Base-by-base conservation (phyloP, 306 rosid genomes). In the Prinsepia uniflora region DNA sequence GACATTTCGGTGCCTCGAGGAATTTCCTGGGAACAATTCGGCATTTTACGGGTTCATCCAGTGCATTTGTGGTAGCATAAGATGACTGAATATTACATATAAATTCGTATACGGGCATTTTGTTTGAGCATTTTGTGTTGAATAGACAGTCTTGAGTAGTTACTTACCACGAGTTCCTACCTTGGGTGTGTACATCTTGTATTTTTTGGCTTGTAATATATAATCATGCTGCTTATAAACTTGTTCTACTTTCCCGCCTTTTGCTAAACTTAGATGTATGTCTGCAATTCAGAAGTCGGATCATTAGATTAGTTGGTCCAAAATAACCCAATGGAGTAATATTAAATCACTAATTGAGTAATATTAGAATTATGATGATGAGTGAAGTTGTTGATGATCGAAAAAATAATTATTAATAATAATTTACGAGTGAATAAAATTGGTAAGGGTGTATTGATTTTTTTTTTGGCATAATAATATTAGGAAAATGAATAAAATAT, bases 1-100 rank as follows among this genome's bases (percentile, higher is more conserved):
- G 73, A 43, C 98, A 93, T 76, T 90, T 93, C 49, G 97, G 98
- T n/a, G 97, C 96, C 71, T 77, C 97, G 7, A 90, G 83, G 88
- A 60, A 80, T 24, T 77, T 88, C 14, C 30, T 87, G 19, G 90
- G 97, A 54, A 81, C 98, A 0, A 79, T 90, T 63, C 74, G 56
- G 62, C 97, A 90, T 80, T 93, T 93, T 66, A 88, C 91, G 6
- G 96, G 97, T 13, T 84, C 94, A 65, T 93, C 97, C 12, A 85
- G 90, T 70, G 97, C 92, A 5, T 88, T 93, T 73, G 90, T 83
- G 20, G 86, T 93, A 64, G 80, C 80, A 15, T 93, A 83, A 80
- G 69, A 53, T 5, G 17, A 12, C 18, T 2, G 6, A 2, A 3
- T 59, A 60, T 45, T 63, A 15, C 54, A 14, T 61, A 67, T 60